Conservation (phyloP, 192 early-diverging fungal genomes). For the Podila epigama region DNA sequence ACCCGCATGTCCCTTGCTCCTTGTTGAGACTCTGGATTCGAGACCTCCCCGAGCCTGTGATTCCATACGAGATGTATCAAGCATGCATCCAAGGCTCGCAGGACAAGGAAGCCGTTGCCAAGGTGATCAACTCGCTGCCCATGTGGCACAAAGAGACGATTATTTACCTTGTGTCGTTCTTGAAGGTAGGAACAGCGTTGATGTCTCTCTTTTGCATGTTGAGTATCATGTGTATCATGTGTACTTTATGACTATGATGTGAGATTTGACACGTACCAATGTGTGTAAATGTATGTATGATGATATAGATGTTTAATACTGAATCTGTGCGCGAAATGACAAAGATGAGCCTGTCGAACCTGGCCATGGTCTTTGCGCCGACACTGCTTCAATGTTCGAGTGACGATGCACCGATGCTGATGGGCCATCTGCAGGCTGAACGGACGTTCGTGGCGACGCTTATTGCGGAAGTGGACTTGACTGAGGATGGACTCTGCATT, state of each 20-base stretch:
- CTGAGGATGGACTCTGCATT: slow-evolving; percentile 40
- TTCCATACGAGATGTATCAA: slow-evolving; percentile 81
- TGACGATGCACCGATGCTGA: slow-evolving; percentile 67
- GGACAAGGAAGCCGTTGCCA: slow-evolving; percentile 59
- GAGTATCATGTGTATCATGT: not conserved
- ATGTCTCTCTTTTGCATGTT: not conserved
- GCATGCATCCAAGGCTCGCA: slow-evolving; percentile 74
- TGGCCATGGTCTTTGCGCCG: slow-evolving; percentile 98
- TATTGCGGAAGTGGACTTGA: slow-evolving; percentile 29
- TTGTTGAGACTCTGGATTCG: slow-evolving; percentile 94
- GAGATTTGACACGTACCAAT: no score
- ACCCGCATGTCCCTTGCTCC: slow-evolving; percentile 93
- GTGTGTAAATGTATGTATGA: not conserved
- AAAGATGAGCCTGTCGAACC: slow-evolving; percentile 90
- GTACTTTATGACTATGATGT: not conserved
- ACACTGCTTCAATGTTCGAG: slow-evolving; percentile 88
- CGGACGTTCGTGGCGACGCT: slow-evolving; percentile 43
- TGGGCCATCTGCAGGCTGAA: slow-evolving; percentile 45
- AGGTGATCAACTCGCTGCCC: slow-evolving; percentile 58
- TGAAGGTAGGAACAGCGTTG: slow-evolving; percentile 60
- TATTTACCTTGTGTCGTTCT: slow-evolving; percentile 81
- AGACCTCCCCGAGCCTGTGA: slow-evolving; percentile 91
- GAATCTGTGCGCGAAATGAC: slow-evolving; percentile 76
- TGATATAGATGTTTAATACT: slow-evolving; percentile 76
- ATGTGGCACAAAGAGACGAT: slow-evolving; percentile 75